Evolutionary conservation across 2,329 filamentous ascomycete species (phyloP), one percentile per base, ranked within the genome.

Genomic region (Trichoderma atroviride): DNA sequence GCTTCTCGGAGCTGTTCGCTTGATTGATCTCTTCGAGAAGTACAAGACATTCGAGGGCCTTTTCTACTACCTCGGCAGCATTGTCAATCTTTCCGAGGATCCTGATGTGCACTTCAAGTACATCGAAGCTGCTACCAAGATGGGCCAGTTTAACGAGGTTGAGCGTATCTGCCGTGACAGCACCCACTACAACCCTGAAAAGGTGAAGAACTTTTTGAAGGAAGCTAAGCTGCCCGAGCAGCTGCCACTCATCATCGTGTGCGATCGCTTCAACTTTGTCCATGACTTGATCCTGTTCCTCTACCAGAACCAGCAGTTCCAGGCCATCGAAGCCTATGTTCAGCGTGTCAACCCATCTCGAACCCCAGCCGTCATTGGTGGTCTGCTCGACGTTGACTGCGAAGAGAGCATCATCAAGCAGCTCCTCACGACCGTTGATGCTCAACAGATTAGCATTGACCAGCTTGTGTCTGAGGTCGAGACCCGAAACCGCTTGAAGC

Each of bases 161-260:
- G 95, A 99, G 86, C 92, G 96, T 67, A 95, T 99, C 76, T 98
- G 95, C 84, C 90, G 96, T 71, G 96, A 99, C 80, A 96, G 91
- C 86, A 94, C 92, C 79, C 87, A 87, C 77, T 95, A 94, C 82
- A 95, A 97, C 79, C 87, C 94, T 0, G 94, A 97, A 81, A 97
- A 97, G 85, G 93, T 97, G 69, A 97, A 97, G 87, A 99, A 99
- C 84, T 99, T 98, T 88, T 85, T 99, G 71, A 99, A 99, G 84
- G 96, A 99, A 80, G 95, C 96, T 67, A 92, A 91, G 74, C 85
- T 99, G 56, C 90, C 91, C 2, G 96, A 99, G 81, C 95, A 97
- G 83, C 87, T 99, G 55, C 96, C 96, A 55, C 85, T 99, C 67
- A 99, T 99, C 82, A 97, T 98, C 75, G 94, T 99, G 70, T 99